A percentile compares a stretch with the other conserved stretches of the same genome.
phyloP scores from a whole-genome alignment of 1,284 basidiomycete species.

The Leccinum pseudoinsigne region DNA sequence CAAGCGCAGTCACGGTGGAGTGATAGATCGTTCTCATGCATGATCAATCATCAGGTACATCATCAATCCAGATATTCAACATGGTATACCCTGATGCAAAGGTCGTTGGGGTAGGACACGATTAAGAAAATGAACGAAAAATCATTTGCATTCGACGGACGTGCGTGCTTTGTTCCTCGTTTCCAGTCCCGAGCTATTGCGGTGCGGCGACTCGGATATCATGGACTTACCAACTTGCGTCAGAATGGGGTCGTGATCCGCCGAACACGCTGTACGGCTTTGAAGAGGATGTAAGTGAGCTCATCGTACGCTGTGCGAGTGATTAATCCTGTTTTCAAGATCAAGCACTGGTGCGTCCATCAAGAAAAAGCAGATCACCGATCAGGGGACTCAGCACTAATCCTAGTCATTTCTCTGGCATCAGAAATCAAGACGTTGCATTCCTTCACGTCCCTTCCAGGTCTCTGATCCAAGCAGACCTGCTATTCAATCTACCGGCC shows the following conservation, averaged over 20 bases:
- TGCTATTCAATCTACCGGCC: conserved; percentile 88
- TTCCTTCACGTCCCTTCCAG: conserved; percentile 83
- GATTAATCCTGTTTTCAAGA: not conserved
- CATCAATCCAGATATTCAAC: conserved; percentile 51
- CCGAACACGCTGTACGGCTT: conserved; percentile 73
- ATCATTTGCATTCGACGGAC: conserved; percentile 55
- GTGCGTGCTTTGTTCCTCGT: conserved; percentile 38
- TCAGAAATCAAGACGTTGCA: conserved; percentile 86
- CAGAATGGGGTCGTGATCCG: conserved; percentile 68
- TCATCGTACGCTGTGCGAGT: not conserved
- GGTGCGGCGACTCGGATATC: not conserved
- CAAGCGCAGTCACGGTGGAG: not conserved
- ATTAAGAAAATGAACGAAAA: conserved; percentile 44
- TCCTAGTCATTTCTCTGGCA: conserved; percentile 76
- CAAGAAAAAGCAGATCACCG: not conserved
- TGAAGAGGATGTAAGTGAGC: conserved; percentile 67
- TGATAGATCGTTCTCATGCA: not conserved
- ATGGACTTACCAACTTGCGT: not conserved
- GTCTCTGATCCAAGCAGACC: conserved; percentile 84
- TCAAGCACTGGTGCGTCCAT: too few relatives aligned
- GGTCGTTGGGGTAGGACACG: conserved; percentile 63
- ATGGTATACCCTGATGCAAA: conserved; percentile 70
- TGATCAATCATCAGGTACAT: conserved; percentile 43
- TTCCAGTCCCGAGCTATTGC: not conserved
- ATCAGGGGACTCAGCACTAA: conserved; percentile 4